Base-by-base conservation (phyloP, 768 basidiomycete species). In the Harrya chromipes region DNA sequence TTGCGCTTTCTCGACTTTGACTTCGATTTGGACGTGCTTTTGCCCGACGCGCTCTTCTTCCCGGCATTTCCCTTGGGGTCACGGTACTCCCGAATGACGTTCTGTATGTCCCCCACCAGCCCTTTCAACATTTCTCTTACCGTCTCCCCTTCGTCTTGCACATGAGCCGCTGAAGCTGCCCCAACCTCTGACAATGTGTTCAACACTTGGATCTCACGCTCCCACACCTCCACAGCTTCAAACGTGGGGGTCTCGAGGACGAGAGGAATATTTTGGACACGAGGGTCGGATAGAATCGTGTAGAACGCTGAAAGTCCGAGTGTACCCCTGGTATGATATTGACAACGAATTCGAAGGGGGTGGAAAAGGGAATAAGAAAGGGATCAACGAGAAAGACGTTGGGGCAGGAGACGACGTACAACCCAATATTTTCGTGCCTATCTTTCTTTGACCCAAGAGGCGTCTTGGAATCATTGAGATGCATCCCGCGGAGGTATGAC, bases 381-480 rank as follows among this genome's bases (percentile, higher is more conserved):
- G 5, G 24, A 24, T 53, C 40, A 43, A 13, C 14, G 12, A 29
- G 21, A 41, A 35, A 35, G 36, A 31, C 9, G 4, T 12, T 26
- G 31, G n/a, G 33, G 13, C 6, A 16, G 46, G 33, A 1, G 29
- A 40, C 35, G 6, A 76, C 86, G 54, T 60, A 89, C 86, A 88
- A 64, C 19, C 92, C 92, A 33, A 94, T 84, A 53, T 90, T 93
- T 65, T 91, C 83, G 56, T 94, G 92, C 34, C 88, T 70, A 58
- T 94, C 92, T 55, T 81, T 84, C 56, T 78, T 84, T 12, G 85
- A 84, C 4, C 74, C 78, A 12, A 81, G 72, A 1, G 70, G 72
- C 9, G 76, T 78, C 64, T 90, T 89, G 12, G 87, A 87, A 63
- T 93, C 91, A 61, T 94, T 94, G 39, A 93, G 62, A 59, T 94